These are phyloP conservation scores for Penicillium desertorum DNA, from an alignment of 495 filamentous ascomycete genomes.

Conservation along the genomic window DNA sequence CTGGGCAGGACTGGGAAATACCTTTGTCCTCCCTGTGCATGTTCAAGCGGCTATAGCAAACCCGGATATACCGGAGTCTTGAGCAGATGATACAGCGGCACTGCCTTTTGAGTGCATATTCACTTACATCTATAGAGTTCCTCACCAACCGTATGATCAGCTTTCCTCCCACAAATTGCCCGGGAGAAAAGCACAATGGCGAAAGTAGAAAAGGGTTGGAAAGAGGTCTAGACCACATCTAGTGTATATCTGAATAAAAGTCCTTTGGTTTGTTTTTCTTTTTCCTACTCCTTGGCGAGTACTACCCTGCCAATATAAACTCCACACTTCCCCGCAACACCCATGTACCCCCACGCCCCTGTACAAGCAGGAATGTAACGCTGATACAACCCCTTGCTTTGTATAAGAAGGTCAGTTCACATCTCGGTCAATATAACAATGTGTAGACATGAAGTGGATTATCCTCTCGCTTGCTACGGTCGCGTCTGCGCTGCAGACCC, in stretches of 20 bases:
- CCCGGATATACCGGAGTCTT: background rate
- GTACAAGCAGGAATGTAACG: constrained; percentile 14
- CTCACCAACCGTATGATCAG: background rate
- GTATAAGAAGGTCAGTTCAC: constrained; percentile 5
- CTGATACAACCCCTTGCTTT: constrained; percentile 4
- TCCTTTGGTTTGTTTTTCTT: background rate
- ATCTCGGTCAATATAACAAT: background rate
- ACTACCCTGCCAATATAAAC: no score
- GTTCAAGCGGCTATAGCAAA: constrained; percentile 25
- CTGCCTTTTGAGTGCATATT: background rate
- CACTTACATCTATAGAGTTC: background rate
- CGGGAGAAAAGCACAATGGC: background rate
- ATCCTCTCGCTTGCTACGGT: constrained; percentile 5
- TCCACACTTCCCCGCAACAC: no score
- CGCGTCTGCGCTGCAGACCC: constrained; percentile 23
- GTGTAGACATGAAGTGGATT: constrained; percentile 19
- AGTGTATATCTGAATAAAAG: background rate
- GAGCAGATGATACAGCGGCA: background rate
- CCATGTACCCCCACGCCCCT: background rate
- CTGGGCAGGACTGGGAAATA: constrained; percentile 28
- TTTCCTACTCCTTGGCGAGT: no score
- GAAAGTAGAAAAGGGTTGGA: background rate
- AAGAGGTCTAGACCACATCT: background rate
- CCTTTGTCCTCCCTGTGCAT: constrained; percentile 31
- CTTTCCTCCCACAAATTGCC: background rate